phyloP scores from a whole-genome alignment of 768 basidiomycete species.

The Pleurotus citrinopileatus region DNA sequence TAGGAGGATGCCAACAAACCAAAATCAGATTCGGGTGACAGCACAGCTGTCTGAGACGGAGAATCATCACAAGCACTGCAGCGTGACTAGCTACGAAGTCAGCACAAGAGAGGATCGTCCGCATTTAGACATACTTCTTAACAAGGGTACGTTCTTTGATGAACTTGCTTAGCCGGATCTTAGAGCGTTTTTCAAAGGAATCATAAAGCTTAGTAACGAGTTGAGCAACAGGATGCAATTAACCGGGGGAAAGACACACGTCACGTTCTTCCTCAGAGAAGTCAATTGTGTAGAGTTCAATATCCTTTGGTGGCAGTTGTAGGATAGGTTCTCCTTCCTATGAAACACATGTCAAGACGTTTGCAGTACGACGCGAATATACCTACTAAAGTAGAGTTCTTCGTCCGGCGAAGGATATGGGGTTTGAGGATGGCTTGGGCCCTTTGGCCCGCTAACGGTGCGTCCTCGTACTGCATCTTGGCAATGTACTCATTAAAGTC shows the following conservation, averaged over 20 bases:
- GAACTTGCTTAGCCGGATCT: conserved; percentile 57
- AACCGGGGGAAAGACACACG: conserved; percentile 29
- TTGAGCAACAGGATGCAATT: background rate
- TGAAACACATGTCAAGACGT: background rate
- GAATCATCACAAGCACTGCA: conserved; percentile 56
- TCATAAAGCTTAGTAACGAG: conserved; percentile 47
- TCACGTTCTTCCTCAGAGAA: conserved; percentile 68
- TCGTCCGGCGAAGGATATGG: conserved; percentile 70
- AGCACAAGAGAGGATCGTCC: conserved; percentile 22
- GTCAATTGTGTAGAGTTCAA: conserved; percentile 55
- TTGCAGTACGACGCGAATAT: too few species aligned
- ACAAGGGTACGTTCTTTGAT: conserved; percentile 62
- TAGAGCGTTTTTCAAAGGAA: conserved; percentile 50
- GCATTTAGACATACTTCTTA: conserved; percentile 61
- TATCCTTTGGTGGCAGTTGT: conserved; percentile 55
- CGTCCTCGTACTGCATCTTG: conserved; percentile 51
- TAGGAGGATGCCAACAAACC: conserved; percentile 30
- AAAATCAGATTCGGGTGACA: conserved; percentile 72
- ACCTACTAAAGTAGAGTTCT: conserved; percentile 44
- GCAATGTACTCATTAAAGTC: conserved; percentile 59
- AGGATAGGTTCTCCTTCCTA: conserved; percentile 68
- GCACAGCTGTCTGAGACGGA: conserved; percentile 73
- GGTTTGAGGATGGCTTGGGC: conserved; percentile 68
- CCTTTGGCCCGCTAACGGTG: conserved; percentile 61
- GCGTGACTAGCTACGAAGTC: background rate